A percentile compares a stretch with the other conserved stretches of the same genome.
Evolutionary conservation across 371 early-diverging fungal genomes (phyloP).

Genomic region (Mortierella sp.): DNA sequence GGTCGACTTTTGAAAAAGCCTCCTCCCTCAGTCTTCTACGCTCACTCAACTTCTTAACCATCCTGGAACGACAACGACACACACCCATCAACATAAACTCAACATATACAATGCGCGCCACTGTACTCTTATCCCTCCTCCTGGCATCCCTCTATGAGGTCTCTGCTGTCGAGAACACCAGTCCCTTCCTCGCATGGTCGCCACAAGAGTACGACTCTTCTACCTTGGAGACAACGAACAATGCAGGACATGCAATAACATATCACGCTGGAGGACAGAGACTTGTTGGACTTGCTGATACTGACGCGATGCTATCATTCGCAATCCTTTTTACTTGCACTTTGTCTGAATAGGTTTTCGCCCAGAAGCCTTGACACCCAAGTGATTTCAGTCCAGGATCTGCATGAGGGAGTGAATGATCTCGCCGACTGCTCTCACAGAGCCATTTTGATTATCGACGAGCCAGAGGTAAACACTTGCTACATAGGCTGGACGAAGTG

Average conservation of each 20-base stretch:
- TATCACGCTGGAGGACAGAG: not conserved
- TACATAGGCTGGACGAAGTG: not conserved
- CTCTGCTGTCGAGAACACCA: constrained; percentile 49
- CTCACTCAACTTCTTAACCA: constrained; percentile 3
- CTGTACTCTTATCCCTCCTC: constrained; percentile 33
- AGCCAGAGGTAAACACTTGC: constrained; percentile 32
- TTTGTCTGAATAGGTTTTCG: constrained; percentile 18
- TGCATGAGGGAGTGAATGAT: constrained; percentile 33
- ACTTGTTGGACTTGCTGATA: not conserved
- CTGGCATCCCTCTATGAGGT: constrained; percentile 46
- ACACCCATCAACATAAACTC: not conserved
- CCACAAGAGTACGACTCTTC: constrained; percentile 37
- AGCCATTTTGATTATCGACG: constrained; percentile 49
- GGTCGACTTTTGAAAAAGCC: constrained; percentile 2
- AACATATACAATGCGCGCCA: constrained; percentile 37
- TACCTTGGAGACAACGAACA: not conserved
- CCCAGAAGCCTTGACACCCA: constrained; percentile 25
- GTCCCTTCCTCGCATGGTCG: constrained; percentile 55
- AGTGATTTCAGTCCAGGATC: constrained; percentile 49
- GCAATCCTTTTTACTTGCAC: not conserved
- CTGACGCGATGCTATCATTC: not conserved
- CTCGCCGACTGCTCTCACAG: constrained; percentile 52
- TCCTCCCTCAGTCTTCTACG: not conserved
- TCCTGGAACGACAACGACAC: constrained; percentile 10
- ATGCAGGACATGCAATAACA: not conserved